These are phyloP conservation scores for Wickerhamiella kurtzmanii DNA, from an alignment of 805 yeast genomes.

Conservation along the genomic window DNA sequence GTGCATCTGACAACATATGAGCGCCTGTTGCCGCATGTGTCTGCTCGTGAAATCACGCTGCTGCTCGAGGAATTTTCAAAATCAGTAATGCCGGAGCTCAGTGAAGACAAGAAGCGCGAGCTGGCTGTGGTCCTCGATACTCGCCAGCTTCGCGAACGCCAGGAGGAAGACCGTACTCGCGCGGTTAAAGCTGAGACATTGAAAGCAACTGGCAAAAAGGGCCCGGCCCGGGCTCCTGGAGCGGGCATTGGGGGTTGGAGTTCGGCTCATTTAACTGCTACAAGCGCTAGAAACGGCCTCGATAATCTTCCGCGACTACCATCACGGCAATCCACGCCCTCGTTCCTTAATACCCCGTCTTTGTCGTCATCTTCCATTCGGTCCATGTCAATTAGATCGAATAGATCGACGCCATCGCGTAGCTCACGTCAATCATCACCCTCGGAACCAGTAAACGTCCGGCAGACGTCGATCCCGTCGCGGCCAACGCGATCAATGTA, in stretches of 20 bases:
- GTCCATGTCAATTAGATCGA: not conserved
- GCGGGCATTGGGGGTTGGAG: not conserved
- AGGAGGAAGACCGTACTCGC: slow-evolving; percentile 30
- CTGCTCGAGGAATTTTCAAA: slow-evolving; percentile 12
- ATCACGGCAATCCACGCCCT: not conserved
- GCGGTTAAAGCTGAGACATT: not conserved
- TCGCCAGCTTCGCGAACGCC: slow-evolving; percentile 23
- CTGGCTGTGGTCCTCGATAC: slow-evolving; percentile 5
- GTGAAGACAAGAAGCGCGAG: slow-evolving; percentile 1
- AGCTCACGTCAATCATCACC: not conserved
- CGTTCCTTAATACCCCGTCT: not conserved
- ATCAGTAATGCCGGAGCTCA: not conserved
- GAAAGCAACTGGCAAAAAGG: not conserved
- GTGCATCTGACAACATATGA: slow-evolving; percentile 17
- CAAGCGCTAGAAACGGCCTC: not conserved
- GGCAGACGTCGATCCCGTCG: not conserved
- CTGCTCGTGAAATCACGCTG: slow-evolving; percentile 14
- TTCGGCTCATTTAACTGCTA: not conserved
- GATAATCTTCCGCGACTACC: not conserved
- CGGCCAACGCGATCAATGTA: not conserved
- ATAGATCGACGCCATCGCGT: not conserved
- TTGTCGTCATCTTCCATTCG: not conserved
- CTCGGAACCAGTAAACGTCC: not conserved
- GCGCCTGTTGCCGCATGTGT: slow-evolving; percentile 8
- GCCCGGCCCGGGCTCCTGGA: not conserved